Percentiles rank a stretch among this genome's conserved stretches.
phyloP scores from a whole-genome alignment of 2,329 filamentous ascomycete genomes.

The Blastomyces emzantsi region DNA sequence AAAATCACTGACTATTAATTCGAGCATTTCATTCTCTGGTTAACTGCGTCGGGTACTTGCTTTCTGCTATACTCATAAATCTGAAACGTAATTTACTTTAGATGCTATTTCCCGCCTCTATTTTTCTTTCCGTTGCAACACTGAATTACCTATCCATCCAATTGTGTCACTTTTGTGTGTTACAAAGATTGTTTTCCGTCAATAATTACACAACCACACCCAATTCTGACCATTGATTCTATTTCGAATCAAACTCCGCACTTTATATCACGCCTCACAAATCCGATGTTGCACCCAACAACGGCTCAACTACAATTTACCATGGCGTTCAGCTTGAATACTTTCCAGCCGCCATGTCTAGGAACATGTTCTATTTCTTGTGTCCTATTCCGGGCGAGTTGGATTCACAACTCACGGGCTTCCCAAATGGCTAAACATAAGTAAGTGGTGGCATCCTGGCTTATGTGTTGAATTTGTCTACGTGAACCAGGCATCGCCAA shows the following conservation, averaged over 20 bases:
- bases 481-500: not conserved
- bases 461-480: not conserved
- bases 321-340: not conserved
- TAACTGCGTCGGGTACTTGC: not conserved
- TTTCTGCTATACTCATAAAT: not conserved
- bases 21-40: not conserved
- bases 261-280: not conserved
- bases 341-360: not conserved
- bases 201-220: not conserved
- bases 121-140: not conserved
- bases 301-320: not conserved
- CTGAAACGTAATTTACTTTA: not conserved
- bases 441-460: not conserved
- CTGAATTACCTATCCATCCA: not conserved
- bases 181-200: not conserved
- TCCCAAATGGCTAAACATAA: not conserved
- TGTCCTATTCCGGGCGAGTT: not conserved
- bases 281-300: not conserved
- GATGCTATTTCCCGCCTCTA: not conserved
- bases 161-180: not conserved
- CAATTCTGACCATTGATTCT: not conserved
- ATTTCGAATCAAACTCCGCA: not conserved
- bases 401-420: not conserved
- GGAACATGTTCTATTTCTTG: not conserved
- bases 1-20: not conserved